These are phyloP conservation scores for Daldinia caldariorum DNA, from an alignment of 495 filamentous ascomycete species.

Conservation along the genomic window DNA sequence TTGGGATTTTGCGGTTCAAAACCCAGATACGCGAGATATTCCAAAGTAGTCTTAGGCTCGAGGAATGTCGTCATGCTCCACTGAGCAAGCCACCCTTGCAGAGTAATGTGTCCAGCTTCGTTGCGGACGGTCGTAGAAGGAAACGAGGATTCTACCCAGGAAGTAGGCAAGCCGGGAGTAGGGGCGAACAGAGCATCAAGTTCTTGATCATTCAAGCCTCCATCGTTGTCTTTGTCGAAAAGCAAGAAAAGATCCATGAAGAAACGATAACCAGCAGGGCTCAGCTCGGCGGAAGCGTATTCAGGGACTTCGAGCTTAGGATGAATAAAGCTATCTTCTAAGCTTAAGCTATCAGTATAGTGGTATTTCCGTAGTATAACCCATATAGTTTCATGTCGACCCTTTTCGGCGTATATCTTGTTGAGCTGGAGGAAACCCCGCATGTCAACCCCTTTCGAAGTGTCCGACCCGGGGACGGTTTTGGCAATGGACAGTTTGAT, in stretches of 20 bases:
- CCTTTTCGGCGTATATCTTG: slow-evolving; percentile 95
- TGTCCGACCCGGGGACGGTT: slow-evolving; percentile 67
- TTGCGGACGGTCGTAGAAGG: slow-evolving; percentile 94
- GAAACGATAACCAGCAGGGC: slow-evolving; percentile 93
- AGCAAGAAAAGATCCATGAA: slow-evolving; percentile 96
- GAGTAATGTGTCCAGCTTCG: slow-evolving; percentile 92
- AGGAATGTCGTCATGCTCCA: slow-evolving; percentile 99
- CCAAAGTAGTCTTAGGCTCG: slow-evolving; percentile 91
- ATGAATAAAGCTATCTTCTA: slow-evolving; percentile 90
- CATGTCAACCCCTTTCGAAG: slow-evolving; percentile 78
- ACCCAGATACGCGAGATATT: slow-evolving; percentile 94
- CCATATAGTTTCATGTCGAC: slow-evolving; percentile 98
- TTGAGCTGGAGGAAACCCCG: slow-evolving; percentile 88
- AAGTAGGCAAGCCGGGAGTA: slow-evolving; percentile 85
- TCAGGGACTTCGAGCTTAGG: slow-evolving; percentile 94
- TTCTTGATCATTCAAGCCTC: slow-evolving; percentile 86
- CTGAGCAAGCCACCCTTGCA: slow-evolving; percentile 97
- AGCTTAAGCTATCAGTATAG: slow-evolving; percentile 90
- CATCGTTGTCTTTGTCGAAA: slow-evolving; percentile 97
- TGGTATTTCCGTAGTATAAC: slow-evolving; percentile 94
- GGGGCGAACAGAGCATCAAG: slow-evolving; percentile 89
- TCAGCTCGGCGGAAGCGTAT: slow-evolving; percentile 90
- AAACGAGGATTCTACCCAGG: slow-evolving; percentile 86
- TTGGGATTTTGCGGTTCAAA: slow-evolving; percentile 75
- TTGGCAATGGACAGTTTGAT: slow-evolving; percentile 88